Conservation (phyloP, 768 basidiomycete species). For the Porpolomopsis calyptriformis region DNA sequence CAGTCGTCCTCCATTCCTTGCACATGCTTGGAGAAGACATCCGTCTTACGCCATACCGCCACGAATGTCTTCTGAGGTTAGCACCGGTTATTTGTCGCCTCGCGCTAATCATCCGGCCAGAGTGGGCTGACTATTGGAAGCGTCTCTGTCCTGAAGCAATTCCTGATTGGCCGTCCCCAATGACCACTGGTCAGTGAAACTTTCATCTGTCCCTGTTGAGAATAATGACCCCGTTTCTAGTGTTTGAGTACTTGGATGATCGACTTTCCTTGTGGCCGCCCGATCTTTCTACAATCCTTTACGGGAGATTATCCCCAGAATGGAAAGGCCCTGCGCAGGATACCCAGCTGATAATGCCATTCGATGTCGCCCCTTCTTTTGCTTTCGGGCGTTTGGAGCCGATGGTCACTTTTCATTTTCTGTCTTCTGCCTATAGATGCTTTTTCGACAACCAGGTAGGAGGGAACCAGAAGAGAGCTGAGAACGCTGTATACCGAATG, state of each 20-base stretch:
- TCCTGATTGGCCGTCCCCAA: constrained; percentile 47
- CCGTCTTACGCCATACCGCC: constrained; percentile 45
- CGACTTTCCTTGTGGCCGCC: constrained; percentile 69
- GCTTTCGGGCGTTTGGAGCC: constrained; percentile 57
- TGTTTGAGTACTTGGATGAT: constrained; percentile 47
- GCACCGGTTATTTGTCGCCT: constrained; percentile 54
- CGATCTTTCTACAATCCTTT: constrained; percentile 61
- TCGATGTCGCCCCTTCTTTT: constrained; percentile 43
- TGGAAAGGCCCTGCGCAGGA: constrained; percentile 51
- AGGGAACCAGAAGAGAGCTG: constrained; percentile 53
- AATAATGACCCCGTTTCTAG: constrained; percentile 20
- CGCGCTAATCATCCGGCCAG: constrained; percentile 55
- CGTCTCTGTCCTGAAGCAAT: constrained; percentile 58
- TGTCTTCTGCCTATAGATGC: constrained; percentile 47
- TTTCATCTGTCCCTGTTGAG: neutral
- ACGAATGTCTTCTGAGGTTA: constrained; percentile 44
- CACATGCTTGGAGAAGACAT: constrained; percentile 72
- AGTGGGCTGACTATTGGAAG: constrained; percentile 93
- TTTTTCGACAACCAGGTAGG: constrained; percentile 43
- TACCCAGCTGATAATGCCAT: constrained; percentile 34
- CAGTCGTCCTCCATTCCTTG: constrained; percentile 57
- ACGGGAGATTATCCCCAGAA: constrained; percentile 49
- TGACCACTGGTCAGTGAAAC: constrained; percentile 28
- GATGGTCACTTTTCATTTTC: constrained; percentile 38
- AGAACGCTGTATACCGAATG: constrained; percentile 49